Evolutionary conservation across 768 basidiomycete species (phyloP), one percentile per base, ranked within the genome.

Genomic region (Psilocybe subaeruginosa): DNA sequence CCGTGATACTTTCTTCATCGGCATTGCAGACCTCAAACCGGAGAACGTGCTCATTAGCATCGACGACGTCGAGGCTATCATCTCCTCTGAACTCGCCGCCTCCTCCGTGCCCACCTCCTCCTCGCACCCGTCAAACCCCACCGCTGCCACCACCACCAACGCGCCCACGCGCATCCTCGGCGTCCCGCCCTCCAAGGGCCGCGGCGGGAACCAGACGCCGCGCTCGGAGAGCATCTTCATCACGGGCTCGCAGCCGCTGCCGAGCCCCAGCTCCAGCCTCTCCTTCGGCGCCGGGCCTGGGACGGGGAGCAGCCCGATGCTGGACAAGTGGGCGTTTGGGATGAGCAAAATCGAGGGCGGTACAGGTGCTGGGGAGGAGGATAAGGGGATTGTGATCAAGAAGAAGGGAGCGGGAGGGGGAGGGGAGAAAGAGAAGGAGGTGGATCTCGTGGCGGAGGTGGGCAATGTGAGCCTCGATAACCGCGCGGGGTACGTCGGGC

Each of bases 21-120:
- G n/a, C 30, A 37, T 53, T 50, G 5, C 70, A 88, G 95, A 99
- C 75, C 82, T 99, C 64, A 99, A 99, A 74, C 97, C 97, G 0
- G 97, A 99, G 75, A 99, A 99, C 75, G 95, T 99, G 29, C 85
- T 99, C 52, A 95, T 99, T 64, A 90, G 87, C 75, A 98, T 99
- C 69, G 97, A 98, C 71, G 92, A 98, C 71, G 97, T 99, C 66
- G 97, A 99, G 69, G 80, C 86, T 16, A 94, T 99, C 72, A 96
- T 99, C 54, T 85, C 88, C 60, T 80, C 92, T 27, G 95, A 97
- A 73, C 79, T 95, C 56, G 85, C 86, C 65, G 39, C 77, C 65
- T 80, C 79, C 43, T 80, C 92, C 29, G 95, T 97, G 72, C 79
- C 95, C 56, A 84, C 86, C 65, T 41, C 77, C 65, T 65, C 79